phyloP scores from a whole-genome alignment of 1,284 basidiomycete species.

The Cutaneotrichosporon mucoides region DNA sequence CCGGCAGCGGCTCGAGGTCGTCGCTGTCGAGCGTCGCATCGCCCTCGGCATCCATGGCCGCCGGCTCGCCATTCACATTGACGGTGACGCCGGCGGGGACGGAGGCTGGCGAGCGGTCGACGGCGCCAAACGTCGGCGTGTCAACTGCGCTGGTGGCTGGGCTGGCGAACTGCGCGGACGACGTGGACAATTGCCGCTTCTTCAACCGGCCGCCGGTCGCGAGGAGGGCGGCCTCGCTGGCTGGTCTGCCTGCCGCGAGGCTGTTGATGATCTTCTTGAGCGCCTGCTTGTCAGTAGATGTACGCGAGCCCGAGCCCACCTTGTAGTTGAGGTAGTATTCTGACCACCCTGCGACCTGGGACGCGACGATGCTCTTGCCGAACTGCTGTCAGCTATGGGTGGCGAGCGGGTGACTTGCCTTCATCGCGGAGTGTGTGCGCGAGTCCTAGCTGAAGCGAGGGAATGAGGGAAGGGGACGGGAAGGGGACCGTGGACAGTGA shows the following conservation, averaged over 20 bases:
- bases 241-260: constrained; percentile 80
- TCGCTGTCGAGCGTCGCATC: constrained; percentile 19
- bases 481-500: too few species aligned
- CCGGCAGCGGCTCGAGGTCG: constrained; percentile 47
- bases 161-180: neutral
- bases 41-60: neutral
- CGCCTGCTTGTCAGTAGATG: constrained; percentile 22
- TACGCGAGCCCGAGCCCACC: constrained; percentile 30
- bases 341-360: constrained; percentile 97
- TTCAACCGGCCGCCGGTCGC: constrained; percentile 75
- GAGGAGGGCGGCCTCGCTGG: constrained; percentile 80
- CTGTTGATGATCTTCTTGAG: constrained; percentile 82
- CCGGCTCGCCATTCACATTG: too few species aligned
- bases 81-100: neutral
- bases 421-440: too few species aligned
- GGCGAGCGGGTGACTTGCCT: neutral
- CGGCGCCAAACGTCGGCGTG: constrained; percentile 12
- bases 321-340: constrained; percentile 98
- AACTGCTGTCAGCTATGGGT: constrained; percentile 59
- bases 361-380: constrained; percentile 94
- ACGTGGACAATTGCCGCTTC: constrained; percentile 44
- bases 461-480: too few species aligned
- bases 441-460: too few species aligned
- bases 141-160: constrained; percentile 9
- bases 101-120: neutral